Percentiles rank a stretch among this genome's conserved stretches.
These are phyloP conservation scores for Coemansia guatemalensis DNA, from an alignment of 192 early-diverging fungal genomes.

Conservation along the genomic window DNA sequence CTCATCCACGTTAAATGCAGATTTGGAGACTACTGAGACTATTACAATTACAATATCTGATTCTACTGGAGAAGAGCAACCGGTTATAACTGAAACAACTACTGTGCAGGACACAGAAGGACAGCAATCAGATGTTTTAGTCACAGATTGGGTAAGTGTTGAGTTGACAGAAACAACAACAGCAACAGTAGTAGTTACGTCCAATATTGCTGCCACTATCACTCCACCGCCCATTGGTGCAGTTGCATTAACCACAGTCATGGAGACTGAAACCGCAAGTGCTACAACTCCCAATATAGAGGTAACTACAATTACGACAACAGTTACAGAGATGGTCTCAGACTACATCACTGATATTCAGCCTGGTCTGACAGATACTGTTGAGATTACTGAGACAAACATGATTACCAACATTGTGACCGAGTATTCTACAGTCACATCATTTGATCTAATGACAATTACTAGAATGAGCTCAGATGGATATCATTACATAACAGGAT, in stretches of 20 bases:
- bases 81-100: no score
- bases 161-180: not conserved
- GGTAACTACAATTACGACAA: constrained; percentile 9
- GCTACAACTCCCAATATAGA: not conserved
- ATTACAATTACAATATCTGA: constrained; percentile 3
- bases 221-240: not conserved
- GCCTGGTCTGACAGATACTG: not conserved
- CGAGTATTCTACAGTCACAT: not conserved
- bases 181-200: constrained; percentile 7
- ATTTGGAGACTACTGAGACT: not conserved
- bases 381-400: constrained; percentile 5
- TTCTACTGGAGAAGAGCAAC: not conserved
- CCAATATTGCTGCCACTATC: not conserved
- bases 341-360: not conserved
- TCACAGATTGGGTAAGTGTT: not conserved
- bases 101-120: not conserved
- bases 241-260: not conserved
- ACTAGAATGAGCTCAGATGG: constrained; percentile 3
- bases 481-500: constrained; percentile 9
- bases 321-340: constrained; percentile 1
- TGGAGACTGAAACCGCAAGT: constrained; percentile 11
- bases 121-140: not conserved
- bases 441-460: constrained; percentile 8
- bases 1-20: no score
- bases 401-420: not conserved